Evolutionary conservation across 2,329 filamentous ascomycete genomes (phyloP).

Genomic region (Phialophora macrospora): DNA sequence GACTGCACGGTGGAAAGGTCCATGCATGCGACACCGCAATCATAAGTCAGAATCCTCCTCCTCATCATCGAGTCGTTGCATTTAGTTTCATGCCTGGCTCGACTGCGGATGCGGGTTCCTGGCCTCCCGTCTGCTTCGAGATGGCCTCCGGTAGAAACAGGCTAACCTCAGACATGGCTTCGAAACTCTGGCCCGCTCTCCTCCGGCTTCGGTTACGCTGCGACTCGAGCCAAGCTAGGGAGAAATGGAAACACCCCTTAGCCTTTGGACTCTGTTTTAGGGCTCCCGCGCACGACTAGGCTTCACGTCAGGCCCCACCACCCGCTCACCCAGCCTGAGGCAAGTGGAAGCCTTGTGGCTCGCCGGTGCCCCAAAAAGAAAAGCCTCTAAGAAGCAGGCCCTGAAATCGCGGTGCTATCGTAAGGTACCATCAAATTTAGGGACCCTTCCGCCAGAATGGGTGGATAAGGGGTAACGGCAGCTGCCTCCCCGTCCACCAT

Average conservation of each 20-base stretch:
- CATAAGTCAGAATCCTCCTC: slow-evolving; percentile 17
- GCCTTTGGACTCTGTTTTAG: slow-evolving; percentile 12
- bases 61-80: slow-evolving; percentile 11
- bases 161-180: slow-evolving; percentile 8
- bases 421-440: slow-evolving; percentile 21
- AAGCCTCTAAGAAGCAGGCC: slow-evolving; percentile 24
- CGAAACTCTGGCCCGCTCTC: slow-evolving; percentile 7
- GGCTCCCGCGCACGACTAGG: slow-evolving; percentile 16
- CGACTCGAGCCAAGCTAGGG: slow-evolving; percentile 15
- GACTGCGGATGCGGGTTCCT: slow-evolving; percentile 16
- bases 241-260: slow-evolving; percentile 17
- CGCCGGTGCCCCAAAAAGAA: slow-evolving; percentile 27
- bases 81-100: slow-evolving; percentile 14
- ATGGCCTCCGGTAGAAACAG: slow-evolving; percentile 3
- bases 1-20: slow-evolving; percentile 10
- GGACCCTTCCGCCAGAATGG: slow-evolving; percentile 25
- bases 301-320: slow-evolving; percentile 30
- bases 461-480: slow-evolving; percentile 28
- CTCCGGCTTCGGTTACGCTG: slow-evolving; percentile 14
- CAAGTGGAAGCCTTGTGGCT: slow-evolving; percentile 33
- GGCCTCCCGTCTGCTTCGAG: slow-evolving; percentile 7
- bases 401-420: slow-evolving; percentile 24
- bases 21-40: slow-evolving; percentile 7
- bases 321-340: slow-evolving; percentile 21
- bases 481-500: slow-evolving; percentile 21